Evolutionary conservation across 1,139 yeast species (phyloP).

Genomic region (Candida tetrigidarum): DNA sequence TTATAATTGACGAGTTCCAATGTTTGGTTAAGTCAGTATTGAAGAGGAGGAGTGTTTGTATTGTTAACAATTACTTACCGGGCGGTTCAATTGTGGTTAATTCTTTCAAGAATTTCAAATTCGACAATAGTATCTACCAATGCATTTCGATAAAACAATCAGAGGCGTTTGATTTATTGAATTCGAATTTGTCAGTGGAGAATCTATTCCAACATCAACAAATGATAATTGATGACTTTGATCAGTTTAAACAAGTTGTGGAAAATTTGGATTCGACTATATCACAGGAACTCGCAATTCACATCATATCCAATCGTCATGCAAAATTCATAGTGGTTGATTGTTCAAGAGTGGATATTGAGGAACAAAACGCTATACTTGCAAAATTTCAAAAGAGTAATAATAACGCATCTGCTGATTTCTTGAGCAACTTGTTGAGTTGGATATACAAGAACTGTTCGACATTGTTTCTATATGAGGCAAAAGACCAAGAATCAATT

Average conservation of each 20-base stretch:
- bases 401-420: not conserved
- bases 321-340: conserved; percentile 12
- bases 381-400: conserved; percentile 1
- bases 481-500: conserved; percentile 14
- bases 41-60: conserved; percentile 23
- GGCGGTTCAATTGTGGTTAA: conserved; percentile 8
- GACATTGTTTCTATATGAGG: conserved; percentile 10
- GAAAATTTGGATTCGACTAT: not conserved
- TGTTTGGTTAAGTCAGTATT: conserved; percentile 23
- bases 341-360: conserved; percentile 6
- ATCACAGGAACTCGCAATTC: conserved; percentile 4
- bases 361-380: conserved; percentile 6
- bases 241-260: conserved; percentile 6
- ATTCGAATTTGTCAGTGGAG: conserved; percentile 12
- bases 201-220: conserved; percentile 21
- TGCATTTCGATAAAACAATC: conserved; percentile 11
- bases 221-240: conserved; percentile 22
- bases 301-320: conserved; percentile 6
- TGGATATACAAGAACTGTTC: conserved; percentile 9
- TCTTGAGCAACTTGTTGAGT: conserved; percentile 5
- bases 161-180: conserved; percentile 8
- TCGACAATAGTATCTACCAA: conserved; percentile 12
- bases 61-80: conserved; percentile 17
- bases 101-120: conserved; percentile 3
- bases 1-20: conserved; percentile 26